Evolutionary conservation across 371 early-diverging fungal genomes (phyloP), one percentile per base, ranked within the genome.

Genomic region (Basidiobolus heterosporus): DNA sequence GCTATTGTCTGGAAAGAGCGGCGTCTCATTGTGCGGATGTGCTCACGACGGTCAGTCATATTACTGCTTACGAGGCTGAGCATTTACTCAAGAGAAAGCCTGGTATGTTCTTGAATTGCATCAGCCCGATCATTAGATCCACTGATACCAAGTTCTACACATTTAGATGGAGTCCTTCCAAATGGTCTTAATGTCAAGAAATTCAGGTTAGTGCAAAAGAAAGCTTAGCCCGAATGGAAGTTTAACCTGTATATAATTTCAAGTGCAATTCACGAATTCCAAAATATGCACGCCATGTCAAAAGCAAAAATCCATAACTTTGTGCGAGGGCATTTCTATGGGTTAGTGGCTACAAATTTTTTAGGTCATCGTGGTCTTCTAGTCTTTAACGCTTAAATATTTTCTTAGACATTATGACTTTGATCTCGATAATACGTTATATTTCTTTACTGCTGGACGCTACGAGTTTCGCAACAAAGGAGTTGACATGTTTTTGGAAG

Each of bases 391-490:
- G 30, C 30, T 3, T 9, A 30, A 30, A 30, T 30, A n/a, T n/a
- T n/a, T 9, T 5, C 30, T 9, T 30, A 30, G 30, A 5, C 91
- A 95, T 63, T 81, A 79, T 48, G 84, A 88, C 56, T 91, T 90
- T 68, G 85, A 85, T 53, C 69, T 94, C 24, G 92, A 92, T 45
- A 91, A 92, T 57, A 93, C 94, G 3, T 69, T 95, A 19, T 95
- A 95, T 66, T 88, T 93, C 54, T 95, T 95, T 66, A 92, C 91
- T 0, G 93, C 96, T 30, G 96, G 96, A 11, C 82, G 94, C 39
- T 91, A 90, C 53, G 94, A 95, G 62, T 93, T 78, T 64, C 78
- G 91, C 51, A 95, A 95, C 70, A 95, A 95, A 67, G 96, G 96
- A 39, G 75, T 92, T 11, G 96, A 95, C 67, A 91, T 93, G 91